These are phyloP conservation scores for Tephrocybe sp. DNA, from an alignment of 768 basidiomycete species.

Conservation along the genomic window DNA sequence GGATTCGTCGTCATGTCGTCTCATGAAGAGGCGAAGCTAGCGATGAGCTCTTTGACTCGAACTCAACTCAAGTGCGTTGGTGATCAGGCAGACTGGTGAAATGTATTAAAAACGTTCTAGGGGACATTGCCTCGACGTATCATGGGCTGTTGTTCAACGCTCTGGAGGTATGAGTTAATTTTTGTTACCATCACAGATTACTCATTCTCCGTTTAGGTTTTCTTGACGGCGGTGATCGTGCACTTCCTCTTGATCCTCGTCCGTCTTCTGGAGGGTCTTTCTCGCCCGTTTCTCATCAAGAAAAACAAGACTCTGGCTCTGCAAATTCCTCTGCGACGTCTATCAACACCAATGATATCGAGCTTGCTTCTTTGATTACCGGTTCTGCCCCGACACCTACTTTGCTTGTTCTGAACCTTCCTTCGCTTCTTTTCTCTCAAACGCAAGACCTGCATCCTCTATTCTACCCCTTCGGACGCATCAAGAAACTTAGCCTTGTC, in stretches of 20 bases:
- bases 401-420: slow-evolving; percentile 65
- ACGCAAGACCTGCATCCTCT: slow-evolving; percentile 69
- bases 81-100: background rate
- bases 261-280: slow-evolving; percentile 23
- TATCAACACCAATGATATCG: slow-evolving; percentile 28
- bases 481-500: slow-evolving; percentile 60
- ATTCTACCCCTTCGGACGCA: slow-evolving; percentile 68
- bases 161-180: slow-evolving; percentile 58
- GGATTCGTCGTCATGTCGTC: slow-evolving; percentile 82
- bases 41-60: slow-evolving; percentile 67
- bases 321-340: slow-evolving; percentile 35
- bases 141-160: slow-evolving; percentile 87
- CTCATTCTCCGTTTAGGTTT: slow-evolving; percentile 49
- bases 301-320: slow-evolving; percentile 23
- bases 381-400: slow-evolving; percentile 45
- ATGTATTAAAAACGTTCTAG: slow-evolving; percentile 30
- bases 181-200: background rate
- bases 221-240: slow-evolving; percentile 79
- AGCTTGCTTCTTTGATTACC: slow-evolving; percentile 30
- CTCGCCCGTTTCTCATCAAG: slow-evolving; percentile 16
- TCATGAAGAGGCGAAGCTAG: slow-evolving; percentile 68
- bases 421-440: slow-evolving; percentile 66
- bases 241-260: slow-evolving; percentile 56
- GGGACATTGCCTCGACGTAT: slow-evolving; percentile 76
- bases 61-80: slow-evolving; percentile 63